Base-by-base conservation (phyloP, 176 grass and related monocot species). In the Tillandsia leiboldiana region DNA sequence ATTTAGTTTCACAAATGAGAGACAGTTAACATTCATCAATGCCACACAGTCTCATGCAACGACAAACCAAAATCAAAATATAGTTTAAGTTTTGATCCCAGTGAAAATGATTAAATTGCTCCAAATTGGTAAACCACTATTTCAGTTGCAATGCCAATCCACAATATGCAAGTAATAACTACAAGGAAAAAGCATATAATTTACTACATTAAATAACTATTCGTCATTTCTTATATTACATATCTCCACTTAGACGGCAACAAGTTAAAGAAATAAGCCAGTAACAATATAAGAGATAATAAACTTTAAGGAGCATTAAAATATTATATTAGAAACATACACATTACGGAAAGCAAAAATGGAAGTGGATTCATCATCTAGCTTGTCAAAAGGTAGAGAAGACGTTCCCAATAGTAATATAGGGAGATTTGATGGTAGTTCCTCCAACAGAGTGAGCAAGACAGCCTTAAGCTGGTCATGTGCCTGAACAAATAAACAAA, bases 401-500 rank as follows among this genome's bases (percentile, higher is more conserved):
- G 95, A 94, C 49, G 95, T 94, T 70, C 87, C 95, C 71, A 99
- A 74, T 63, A 99, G 84, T 63, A 99, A 75, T 69, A 99, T 81
- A 73, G 95, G 90, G 72, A 91, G 82, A 57, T 99, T 90, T 54
- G 95, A 99, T 70, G 95, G 84, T 54, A 99, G 58, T 51, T 99
- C 95, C 53, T 99, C 88, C 77, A 99, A 75, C 64, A 99, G 67
- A 70, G 84, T 99, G 75, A 94, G 74, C 67, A 99, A 80, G 50
- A 99, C 90, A 33, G 95, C 90, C 77, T 76, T 94, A 66, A 99
- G 85, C 69, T 88, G 95, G 68, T 99, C 90, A 51, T 99, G 90
- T 59, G 95, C 90, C 95, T 99, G 83, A 72, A 65, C 73, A 10
- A 68, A 72, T 48, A 81, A 83, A 82, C 1, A 83, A 52, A 8